These are phyloP conservation scores for Amanita subjunquillea DNA, from an alignment of 768 basidiomycete genomes.

Conservation along the genomic window DNA sequence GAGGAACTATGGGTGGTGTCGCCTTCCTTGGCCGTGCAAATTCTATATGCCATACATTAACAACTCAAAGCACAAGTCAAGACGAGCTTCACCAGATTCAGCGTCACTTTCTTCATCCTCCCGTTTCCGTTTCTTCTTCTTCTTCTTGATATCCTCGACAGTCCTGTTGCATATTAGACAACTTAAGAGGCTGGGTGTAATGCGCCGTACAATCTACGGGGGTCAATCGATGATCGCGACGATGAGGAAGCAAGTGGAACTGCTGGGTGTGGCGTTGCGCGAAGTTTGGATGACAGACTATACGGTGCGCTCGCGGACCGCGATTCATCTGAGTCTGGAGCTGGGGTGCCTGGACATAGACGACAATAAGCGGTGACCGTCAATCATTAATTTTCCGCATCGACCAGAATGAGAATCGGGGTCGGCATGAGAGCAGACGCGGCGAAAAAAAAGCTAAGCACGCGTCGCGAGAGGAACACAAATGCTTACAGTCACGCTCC, in stretches of 20 bases:
- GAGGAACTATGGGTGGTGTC: conserved; percentile 38
- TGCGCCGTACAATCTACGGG: conserved; percentile 47
- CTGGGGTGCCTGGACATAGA: conserved; percentile 25
- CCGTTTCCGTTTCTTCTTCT: conserved; percentile 82
- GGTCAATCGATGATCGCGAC: conserved; percentile 46
- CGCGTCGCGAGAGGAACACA: neutral
- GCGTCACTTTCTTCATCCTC: conserved; percentile 63
- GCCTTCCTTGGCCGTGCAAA: conserved; percentile 45
- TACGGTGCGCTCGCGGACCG: conserved; percentile 24
- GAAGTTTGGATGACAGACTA: conserved; percentile 29
- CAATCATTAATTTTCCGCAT: too few relatives aligned
- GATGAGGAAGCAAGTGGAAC: conserved; percentile 36
- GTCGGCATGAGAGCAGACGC: neutral
- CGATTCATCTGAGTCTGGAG: conserved; percentile 40
- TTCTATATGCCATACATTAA: conserved; percentile 23
- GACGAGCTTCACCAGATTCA: conserved; percentile 38
- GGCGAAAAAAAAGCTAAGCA: neutral
- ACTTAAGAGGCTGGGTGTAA: neutral
- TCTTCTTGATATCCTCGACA: conserved; percentile 54
- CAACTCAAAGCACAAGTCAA: neutral
- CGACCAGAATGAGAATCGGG: neutral
- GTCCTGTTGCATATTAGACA: conserved; percentile 12
- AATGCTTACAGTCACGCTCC: conserved; percentile 65
- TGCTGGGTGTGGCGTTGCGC: conserved; percentile 34
- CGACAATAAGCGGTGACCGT: neutral